Base-by-base conservation (phyloP, 495 filamentous ascomycete genomes). In the Xylaria curta region DNA sequence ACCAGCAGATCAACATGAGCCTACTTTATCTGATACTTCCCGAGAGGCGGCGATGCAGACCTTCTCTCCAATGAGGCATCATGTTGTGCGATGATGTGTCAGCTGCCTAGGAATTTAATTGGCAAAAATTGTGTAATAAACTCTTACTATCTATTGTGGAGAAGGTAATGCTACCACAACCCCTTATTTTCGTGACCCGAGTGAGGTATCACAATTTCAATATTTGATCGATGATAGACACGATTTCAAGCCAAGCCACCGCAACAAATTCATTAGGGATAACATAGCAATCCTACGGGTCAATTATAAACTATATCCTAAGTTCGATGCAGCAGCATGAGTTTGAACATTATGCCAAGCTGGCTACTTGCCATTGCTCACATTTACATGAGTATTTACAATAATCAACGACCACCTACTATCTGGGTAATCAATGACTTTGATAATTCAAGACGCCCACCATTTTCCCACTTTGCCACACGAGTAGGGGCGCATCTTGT, bases 101-200 rank as follows among this genome's bases (percentile, higher is more conserved):
- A 56, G 21, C 5, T 44, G 19, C 19, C 21, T 56, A 8, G 15
- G 33, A 28, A 36, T 56, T 40, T 36, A n/a, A 67, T 54, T 54
- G 64, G 46, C 9, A 54, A 54, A 38, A 1, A 31, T 1, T 8
- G 10, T 67, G 8, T 17, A 42, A 21, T 54, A 12, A 9, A 47
- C 46, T 21, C 17, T 4, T 38, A 12, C 8, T 6, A 17, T 24
- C 33, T 40, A 31, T 24, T 47, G n/a, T 4, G 28, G 19, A 36
- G 63, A 4, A 36, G 19, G 4, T 2, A n/a, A n/a, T n/a, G n/a
- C n/a, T n/a, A 5, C n/a, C 10, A 17, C 38, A 63, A 53, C 44
- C 64, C 64, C 64, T 66, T 66, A 54, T 40, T 54, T 66, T 54
- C 28, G 26, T 36, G 13, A n/a, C 21, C 15, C 10, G n/a, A 13